Evolutionary conservation across 2,329 filamentous ascomycete species (phyloP), one percentile per base, ranked within the genome.

Genomic region (Fusarium ramigenum): DNA sequence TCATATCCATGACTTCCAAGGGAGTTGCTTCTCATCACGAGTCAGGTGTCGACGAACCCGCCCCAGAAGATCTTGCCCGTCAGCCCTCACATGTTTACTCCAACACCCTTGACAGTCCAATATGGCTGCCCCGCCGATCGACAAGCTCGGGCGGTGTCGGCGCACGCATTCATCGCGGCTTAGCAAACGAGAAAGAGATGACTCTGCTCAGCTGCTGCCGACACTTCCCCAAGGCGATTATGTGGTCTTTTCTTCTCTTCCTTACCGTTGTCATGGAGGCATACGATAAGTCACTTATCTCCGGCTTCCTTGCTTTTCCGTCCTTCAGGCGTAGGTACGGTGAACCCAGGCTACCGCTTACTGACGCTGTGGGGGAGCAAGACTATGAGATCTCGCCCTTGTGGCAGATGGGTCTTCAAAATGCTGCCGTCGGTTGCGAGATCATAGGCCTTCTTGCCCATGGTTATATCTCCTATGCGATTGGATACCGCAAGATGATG

Each of bases 401-500:
- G 23, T 59, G 56, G 56, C 42, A 59, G 15, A 59, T 59, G 42
- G 56, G 56, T 4, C 32, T 59, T 21, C 32, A 47, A 18, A 59
- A 59, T 14, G 32, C 56, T 9, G 30, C 56, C 7, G 32, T 59
- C 5, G 19, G 30, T n/a, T 59, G 56, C 9, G 56, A 70, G 49
- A 67, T 70, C 25, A 32, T 85, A 3, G 85, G 85, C 1, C 77
- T 85, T 9, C 75, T 84, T 40, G 58, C 82, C 25, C 82, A 82
- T 58, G 84, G 84, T 15, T 79, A 79, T 53, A 57, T 84, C 23
- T 78, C 82, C 5, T 82, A 85, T 43, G 69, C 68, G 8, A 77
- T 77, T 39, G 80, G 81, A 3, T 82, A 82, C 62, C 75, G 79
- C 34, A 78, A 80, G 69, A 83, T 80, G 5, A 80, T 85, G 73